Conservation (phyloP, 2,329 filamentous ascomycete species). For the Coniochaeta sp. region DNA sequence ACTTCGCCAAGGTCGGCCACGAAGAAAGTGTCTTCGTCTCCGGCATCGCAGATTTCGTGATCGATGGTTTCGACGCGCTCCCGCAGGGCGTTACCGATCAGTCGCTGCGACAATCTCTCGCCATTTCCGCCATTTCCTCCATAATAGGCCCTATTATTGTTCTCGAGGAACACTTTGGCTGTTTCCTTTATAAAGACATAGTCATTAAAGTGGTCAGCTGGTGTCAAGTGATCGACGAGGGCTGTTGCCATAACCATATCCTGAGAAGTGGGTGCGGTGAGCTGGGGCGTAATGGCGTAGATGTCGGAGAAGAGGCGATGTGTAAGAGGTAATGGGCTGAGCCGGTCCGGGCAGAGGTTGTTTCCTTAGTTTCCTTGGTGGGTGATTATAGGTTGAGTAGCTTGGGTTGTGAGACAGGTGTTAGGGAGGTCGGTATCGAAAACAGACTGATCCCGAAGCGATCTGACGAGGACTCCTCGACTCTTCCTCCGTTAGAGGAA, state of each 20-base stretch:
- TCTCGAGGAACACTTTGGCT: conserved; percentile 23
- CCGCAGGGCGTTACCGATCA: conserved; percentile 84
- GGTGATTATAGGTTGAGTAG: conserved; percentile 10
- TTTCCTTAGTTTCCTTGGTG: conserved; percentile 1
- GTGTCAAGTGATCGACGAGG: conserved; percentile 46
- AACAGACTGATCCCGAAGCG: conserved; percentile 84
- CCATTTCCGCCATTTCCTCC: conserved; percentile 25
- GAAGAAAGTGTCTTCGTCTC: conserved; percentile 97
- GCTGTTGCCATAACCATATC: conserved; percentile 62
- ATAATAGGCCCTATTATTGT: conserved; percentile 31
- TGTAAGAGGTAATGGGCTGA: conserved; percentile 3
- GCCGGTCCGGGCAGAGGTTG: not conserved
- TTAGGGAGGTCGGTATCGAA: conserved; percentile 96
- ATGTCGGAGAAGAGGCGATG: conserved; percentile 7
- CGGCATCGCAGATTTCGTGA: conserved; percentile 78
- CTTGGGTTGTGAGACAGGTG: conserved; percentile 30
- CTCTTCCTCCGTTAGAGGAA: conserved; percentile 99
- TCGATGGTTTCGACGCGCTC: conserved; percentile 78
- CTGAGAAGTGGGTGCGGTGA: conserved; percentile 25
- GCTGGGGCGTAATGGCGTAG: no score
- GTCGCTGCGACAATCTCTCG: conserved; percentile 54
- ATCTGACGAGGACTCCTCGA: conserved; percentile 97
- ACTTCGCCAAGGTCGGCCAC: conserved; percentile 97
- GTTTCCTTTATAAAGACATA: conserved; percentile 37
- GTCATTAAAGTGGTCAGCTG: conserved; percentile 33